A percentile compares a stretch with the other conserved stretches of the same genome.
These are phyloP conservation scores for Casuarina equisetifolia DNA, from an alignment of 306 rosid genomes.

Conservation along the genomic window DNA sequence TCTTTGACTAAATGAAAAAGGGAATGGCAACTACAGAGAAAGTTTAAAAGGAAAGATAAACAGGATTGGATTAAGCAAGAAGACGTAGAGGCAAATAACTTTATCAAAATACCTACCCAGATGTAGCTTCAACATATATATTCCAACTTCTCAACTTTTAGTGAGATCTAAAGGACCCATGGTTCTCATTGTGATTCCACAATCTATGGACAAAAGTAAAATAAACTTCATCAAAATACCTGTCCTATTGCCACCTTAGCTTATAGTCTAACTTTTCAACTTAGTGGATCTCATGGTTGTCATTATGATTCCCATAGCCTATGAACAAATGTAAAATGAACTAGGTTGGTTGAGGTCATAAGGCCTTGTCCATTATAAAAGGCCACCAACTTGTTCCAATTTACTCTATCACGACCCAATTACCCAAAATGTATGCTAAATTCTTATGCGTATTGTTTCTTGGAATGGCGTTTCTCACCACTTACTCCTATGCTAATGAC, in stretches of 20 bases:
- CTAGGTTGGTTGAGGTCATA: neutral
- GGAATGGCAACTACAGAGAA: too few species aligned
- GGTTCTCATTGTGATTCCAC: too few species aligned
- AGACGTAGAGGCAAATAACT: neutral
- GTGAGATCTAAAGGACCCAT: too few species aligned
- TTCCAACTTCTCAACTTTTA: too few species aligned
- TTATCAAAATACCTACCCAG: too few species aligned
- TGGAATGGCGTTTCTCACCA: slow-evolving; percentile 35
- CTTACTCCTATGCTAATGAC: slow-evolving; percentile 23
- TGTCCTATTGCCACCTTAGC: neutral
- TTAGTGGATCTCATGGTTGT: neutral
- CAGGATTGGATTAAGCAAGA: neutral
- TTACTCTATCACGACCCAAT: neutral
- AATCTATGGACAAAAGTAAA: too few species aligned
- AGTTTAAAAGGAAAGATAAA: too few species aligned
- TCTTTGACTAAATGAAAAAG: too few species aligned
- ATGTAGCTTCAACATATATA: too few species aligned
- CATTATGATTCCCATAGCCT: neutral
- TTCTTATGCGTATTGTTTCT: slow-evolving; percentile 20
- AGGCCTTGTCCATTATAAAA: slow-evolving; percentile 25
- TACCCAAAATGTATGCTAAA: slow-evolving; percentile 23
- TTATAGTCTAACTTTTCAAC: slow-evolving; percentile 10
- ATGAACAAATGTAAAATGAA: neutral
- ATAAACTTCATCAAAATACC: neutral
- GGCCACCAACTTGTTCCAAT: neutral